Conservation (phyloP, 1,284 basidiomycete species). For the Thecaphora frezii region DNA sequence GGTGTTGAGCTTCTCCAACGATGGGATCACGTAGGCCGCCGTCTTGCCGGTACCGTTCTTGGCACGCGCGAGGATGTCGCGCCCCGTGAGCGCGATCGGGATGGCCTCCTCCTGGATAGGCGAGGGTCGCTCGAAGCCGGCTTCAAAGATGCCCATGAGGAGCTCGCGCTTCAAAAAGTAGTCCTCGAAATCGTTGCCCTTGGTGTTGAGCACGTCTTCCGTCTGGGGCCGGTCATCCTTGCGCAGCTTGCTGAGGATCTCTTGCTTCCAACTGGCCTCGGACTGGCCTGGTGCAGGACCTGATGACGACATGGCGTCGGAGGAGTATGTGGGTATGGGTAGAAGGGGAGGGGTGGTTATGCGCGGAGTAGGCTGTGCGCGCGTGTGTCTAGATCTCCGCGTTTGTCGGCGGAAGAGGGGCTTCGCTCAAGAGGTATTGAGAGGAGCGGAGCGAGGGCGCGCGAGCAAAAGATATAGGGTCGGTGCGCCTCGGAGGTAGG, state of each 20-base stretch:
- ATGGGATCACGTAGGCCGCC: conserved; percentile 95
- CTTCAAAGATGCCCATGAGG: conserved; percentile 59
- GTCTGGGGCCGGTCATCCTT: conserved; percentile 57
- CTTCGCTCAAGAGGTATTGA: conserved; percentile 1
- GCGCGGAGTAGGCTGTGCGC: too few relatives aligned
- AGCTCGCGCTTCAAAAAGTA: conserved; percentile 58
- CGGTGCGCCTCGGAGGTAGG: too few relatives aligned
- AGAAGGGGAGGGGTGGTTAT: background rate
- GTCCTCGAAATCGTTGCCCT: conserved; percentile 59
- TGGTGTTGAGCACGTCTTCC: conserved; percentile 57
- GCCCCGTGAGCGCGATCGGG: conserved; percentile 68
- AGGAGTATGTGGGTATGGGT: conserved; percentile 2
- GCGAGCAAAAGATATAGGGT: too few relatives aligned
- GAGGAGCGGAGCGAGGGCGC: too few relatives aligned
- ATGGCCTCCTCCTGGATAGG: conserved; percentile 94
- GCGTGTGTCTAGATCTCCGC: too few relatives aligned
- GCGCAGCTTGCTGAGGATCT: conserved; percentile 32
- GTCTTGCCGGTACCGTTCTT: conserved; percentile 71
- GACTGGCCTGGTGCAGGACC: conserved; percentile 48
- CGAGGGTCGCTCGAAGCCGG: conserved; percentile 82
- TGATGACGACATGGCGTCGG: conserved; percentile 36
- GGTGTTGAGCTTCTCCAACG: conserved; percentile 88
- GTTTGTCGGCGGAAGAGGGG: too few relatives aligned
- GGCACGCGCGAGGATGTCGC: conserved; percentile 70
- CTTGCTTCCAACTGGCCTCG: conserved; percentile 42